phyloP scores from a whole-genome alignment of 1,284 basidiomycete species.

The Naganishia liquefaciens region DNA sequence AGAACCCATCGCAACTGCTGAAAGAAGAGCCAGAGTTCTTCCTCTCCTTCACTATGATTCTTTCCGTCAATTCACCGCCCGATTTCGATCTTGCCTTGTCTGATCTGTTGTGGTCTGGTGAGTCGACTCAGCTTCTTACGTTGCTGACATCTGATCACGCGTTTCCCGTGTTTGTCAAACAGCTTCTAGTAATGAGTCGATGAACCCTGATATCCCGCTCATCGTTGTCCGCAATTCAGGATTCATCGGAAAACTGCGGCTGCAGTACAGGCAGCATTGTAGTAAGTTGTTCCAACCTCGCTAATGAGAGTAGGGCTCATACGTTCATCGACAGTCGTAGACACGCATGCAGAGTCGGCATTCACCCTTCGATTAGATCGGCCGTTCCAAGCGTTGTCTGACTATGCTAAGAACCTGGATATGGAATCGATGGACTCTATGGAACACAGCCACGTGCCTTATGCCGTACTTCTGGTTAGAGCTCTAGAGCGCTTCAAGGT shows the following conservation, averaged over 20 bases:
- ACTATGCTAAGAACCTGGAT: constrained; percentile 71
- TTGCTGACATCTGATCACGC: neutral
- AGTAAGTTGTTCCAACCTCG: constrained; percentile 59
- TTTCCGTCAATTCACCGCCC: constrained; percentile 75
- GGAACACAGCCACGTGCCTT: constrained; percentile 83
- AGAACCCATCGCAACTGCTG: constrained; percentile 64
- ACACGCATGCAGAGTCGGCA: constrained; percentile 82
- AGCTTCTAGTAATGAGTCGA: constrained; percentile 29
- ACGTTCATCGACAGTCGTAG: constrained; percentile 66
- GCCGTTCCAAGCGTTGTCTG: constrained; percentile 77
- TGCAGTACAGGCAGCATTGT: constrained; percentile 82
- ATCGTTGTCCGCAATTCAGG: constrained; percentile 78
- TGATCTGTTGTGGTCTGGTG: constrained; percentile 65
- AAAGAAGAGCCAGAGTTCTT: constrained; percentile 60
- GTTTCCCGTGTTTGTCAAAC: neutral
- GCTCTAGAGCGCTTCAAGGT: constrained; percentile 65
- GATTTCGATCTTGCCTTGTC: constrained; percentile 63
- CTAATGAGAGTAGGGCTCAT: neutral
- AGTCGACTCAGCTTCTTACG: constrained; percentile 15
- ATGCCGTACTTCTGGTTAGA: constrained; percentile 79
- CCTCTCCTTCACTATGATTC: constrained; percentile 70
- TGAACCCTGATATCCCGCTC: constrained; percentile 62
- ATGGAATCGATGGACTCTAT: constrained; percentile 75
- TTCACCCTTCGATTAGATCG: constrained; percentile 85
- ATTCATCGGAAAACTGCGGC: constrained; percentile 81